Conservation (phyloP, 225 moss, liverwort and hornwort species). For the Physcomitrium patens region DNA sequence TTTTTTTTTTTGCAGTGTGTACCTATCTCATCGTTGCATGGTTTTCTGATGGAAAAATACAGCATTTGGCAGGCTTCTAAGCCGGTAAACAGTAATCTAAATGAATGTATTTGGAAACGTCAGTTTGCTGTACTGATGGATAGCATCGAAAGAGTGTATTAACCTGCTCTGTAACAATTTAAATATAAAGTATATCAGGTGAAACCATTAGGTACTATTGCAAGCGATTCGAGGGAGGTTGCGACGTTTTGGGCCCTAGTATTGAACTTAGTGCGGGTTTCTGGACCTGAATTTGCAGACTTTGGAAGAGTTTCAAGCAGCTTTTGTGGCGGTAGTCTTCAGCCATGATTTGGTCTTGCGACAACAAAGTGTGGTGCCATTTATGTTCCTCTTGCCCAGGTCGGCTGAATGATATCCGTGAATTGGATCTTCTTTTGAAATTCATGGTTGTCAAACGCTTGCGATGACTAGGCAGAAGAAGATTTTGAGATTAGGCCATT, state of each 20-base stretch:
- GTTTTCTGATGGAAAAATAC: not conserved
- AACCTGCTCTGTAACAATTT: not conserved
- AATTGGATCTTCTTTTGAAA: not conserved
- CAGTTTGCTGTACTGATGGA: not conserved
- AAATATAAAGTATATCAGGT: not conserved
- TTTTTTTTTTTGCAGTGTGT: not conserved
- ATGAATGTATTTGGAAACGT: not conserved
- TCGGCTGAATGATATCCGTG: constrained; percentile 14
- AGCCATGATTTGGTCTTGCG: constrained; percentile 63
- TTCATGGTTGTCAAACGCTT: not conserved
- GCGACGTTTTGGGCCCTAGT: not conserved
- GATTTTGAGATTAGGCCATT: not conserved
- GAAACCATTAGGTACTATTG: not conserved
- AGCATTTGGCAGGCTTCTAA: not conserved
- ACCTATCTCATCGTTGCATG: not conserved
- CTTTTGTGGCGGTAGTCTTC: constrained; percentile 73
- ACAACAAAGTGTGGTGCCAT: constrained; percentile 78
- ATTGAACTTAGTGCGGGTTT: not conserved
- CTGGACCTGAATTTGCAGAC: constrained; percentile 45
- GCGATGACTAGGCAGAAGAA: not conserved
- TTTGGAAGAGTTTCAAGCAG: constrained; percentile 70
- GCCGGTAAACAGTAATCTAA: not conserved
- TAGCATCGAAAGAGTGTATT: not conserved
- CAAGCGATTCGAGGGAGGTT: not conserved
- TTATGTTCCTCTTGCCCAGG: constrained; percentile 76